phyloP scores from a whole-genome alignment of 1,284 basidiomycete genomes.

The Rhodotorula glutinis region DNA sequence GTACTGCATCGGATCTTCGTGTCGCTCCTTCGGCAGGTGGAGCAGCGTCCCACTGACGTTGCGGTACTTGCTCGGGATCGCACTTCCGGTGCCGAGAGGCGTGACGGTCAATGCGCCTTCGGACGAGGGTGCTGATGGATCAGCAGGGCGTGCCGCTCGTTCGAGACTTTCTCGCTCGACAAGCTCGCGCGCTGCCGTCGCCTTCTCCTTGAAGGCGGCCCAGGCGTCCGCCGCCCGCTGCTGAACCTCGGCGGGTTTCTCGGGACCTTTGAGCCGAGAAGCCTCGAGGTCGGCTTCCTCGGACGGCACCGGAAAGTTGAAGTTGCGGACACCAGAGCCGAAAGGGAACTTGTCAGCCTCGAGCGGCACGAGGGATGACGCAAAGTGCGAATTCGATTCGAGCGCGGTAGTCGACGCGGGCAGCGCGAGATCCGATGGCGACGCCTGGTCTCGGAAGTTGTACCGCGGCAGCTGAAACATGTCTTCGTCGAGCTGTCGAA shows the following conservation, averaged over 20 bases:
- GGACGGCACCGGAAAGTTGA: slow-evolving; percentile 34
- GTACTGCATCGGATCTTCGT: slow-evolving; percentile 54
- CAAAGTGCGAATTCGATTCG: slow-evolving; percentile 33
- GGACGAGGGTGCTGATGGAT: slow-evolving; percentile 41
- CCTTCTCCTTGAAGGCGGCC: slow-evolving; percentile 37
- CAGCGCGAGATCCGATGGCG: background rate
- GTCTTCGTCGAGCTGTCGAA: slow-evolving; percentile 66
- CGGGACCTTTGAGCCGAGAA: slow-evolving; percentile 26
- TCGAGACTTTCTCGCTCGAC: background rate
- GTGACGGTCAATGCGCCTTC: slow-evolving; percentile 67
- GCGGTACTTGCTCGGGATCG: slow-evolving; percentile 75
- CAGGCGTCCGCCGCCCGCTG: slow-evolving; percentile 17
- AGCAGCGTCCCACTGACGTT: slow-evolving; percentile 79
- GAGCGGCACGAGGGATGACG: slow-evolving; percentile 30
- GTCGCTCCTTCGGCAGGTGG: slow-evolving; percentile 57
- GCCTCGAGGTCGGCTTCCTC: slow-evolving; percentile 37
- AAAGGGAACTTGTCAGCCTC: slow-evolving; percentile 48
- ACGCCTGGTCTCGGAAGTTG: slow-evolving; percentile 12
- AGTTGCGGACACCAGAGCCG: slow-evolving; percentile 41
- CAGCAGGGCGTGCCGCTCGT: background rate
- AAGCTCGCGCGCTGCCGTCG: slow-evolving; percentile 33
- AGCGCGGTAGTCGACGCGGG: slow-evolving; percentile 17
- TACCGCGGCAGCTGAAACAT: slow-evolving; percentile 72
- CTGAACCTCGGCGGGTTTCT: slow-evolving; percentile 24
- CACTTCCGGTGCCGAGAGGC: slow-evolving; percentile 84